Evolutionary conservation across 257 asterid genomes (phyloP).

Genomic region (Fraxinus excelsior): DNA sequence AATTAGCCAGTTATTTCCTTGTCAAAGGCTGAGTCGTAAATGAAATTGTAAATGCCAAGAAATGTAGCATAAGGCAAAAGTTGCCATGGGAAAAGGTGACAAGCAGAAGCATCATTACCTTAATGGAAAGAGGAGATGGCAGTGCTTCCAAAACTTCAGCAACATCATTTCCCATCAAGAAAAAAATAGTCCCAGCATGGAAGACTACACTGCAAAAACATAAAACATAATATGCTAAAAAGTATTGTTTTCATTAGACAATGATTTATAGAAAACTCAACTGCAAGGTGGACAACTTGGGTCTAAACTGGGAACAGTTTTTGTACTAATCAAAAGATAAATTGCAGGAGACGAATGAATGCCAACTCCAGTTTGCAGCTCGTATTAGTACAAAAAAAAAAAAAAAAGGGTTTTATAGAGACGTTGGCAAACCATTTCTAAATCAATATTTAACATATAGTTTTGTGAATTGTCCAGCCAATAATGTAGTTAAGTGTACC

Average conservation of each 20-base stretch:
- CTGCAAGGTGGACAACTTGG: background rate
- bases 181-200: conserved; percentile 21
- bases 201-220: conserved; percentile 25
- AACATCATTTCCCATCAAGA: conserved; percentile 66
- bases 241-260: conserved; percentile 8
- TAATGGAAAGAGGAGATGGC: conserved; percentile 35
- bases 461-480: background rate
- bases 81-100: background rate
- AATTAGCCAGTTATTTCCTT: background rate
- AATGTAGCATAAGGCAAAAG: background rate
- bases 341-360: background rate
- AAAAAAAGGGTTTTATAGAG: background rate
- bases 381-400: background rate
- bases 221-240: background rate
- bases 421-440: background rate
- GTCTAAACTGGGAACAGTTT: background rate
- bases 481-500: background rate
- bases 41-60: background rate
- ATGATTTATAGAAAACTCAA: background rate
- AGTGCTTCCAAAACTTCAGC: conserved; percentile 31
- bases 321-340: background rate
- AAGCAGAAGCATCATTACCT: conserved; percentile 45
- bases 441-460: background rate
- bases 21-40: background rate
- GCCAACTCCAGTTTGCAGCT: background rate